Base-by-base conservation (phyloP, 148 eudicot species). In the Rheum nobile region DNA sequence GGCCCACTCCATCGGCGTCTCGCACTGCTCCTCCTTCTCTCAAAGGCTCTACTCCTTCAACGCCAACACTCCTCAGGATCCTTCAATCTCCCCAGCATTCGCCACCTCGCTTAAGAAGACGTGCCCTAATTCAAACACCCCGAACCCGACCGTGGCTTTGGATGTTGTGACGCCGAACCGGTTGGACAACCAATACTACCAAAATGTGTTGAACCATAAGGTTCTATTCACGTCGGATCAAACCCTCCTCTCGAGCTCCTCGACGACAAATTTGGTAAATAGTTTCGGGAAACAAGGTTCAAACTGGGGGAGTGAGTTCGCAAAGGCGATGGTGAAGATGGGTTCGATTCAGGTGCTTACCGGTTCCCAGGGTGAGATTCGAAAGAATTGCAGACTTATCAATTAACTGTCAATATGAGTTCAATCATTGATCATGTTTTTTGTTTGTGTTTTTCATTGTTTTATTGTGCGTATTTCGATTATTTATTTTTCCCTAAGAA, bases 211-310 rank as follows among this genome's bases (percentile, higher is more conserved):
- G 70, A 82, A 55, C 38, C 55, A 77, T 6, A 75, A 50, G 77
- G 83, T 82, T 5, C 34, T 84, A 6, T 77, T 84, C 24, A 46
- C 34, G 48, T 84, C 87, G 0, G 87, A 84, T 42, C 84, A 82
- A 0, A 77, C 84, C 4, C 59, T 84, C 1, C 54, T 82, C 6
- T 71, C 83, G 0, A 43, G 80, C 41, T 35, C 48, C 2, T 26
- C 54, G 10, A 71, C 55, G 0, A 24, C 48, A 17, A 42, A 13
- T 6, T 14, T 71, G 35, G 55, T 71, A 7, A 71, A 7, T 8
- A 6, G 74, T 12, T 71, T 19, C 1, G 11, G 55, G 8, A 13
- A 13, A 2, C n/a, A 8, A 4, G 54, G 19, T 31, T 9, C 26
- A 3, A 34, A 19, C n/a, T 47, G 70, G 70, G 52, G 34, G 7